A percentile compares a stretch with the other conserved stretches of the same genome.
phyloP scores from a whole-genome alignment of 2,329 filamentous ascomycete genomes.

The Cladophialophora bantiana region DNA sequence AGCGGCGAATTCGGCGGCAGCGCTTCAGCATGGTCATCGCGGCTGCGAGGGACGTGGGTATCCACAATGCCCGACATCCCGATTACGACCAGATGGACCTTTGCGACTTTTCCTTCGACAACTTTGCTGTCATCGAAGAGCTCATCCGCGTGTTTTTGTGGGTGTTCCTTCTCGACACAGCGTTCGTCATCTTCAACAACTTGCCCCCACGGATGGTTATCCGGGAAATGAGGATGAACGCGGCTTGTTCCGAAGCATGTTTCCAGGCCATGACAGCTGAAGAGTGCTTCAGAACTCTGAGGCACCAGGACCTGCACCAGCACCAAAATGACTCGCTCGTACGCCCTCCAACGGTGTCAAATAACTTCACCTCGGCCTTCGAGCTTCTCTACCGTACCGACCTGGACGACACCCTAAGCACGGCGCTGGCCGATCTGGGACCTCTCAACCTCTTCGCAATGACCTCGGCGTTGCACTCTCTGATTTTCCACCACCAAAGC shows the following conservation, averaged over 20 bases:
- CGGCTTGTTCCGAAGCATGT: constrained; percentile 47
- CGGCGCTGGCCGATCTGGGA: constrained; percentile 21
- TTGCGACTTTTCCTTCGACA: constrained; percentile 44
- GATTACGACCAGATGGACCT: constrained; percentile 36
- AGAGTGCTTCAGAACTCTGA: constrained; percentile 38
- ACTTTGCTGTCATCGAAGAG: constrained; percentile 47
- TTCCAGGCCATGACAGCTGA: constrained; percentile 48
- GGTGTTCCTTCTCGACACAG: constrained; percentile 50
- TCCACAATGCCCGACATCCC: constrained; percentile 40
- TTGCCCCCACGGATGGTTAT: constrained; percentile 51
- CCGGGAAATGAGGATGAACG: constrained; percentile 50
- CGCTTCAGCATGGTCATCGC: constrained; percentile 40
- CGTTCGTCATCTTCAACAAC: constrained; percentile 54
- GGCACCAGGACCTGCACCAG: not conserved
- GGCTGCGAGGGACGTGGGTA: constrained; percentile 46
- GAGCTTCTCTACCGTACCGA: not conserved
- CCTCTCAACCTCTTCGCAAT: constrained; percentile 43
- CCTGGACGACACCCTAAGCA: not conserved
- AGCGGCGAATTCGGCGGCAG: constrained; percentile 47
- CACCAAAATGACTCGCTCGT: not conserved
- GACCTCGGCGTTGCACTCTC: constrained; percentile 41
- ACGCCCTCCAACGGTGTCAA: constrained; percentile 31
- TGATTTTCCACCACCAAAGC: constrained; percentile 50
- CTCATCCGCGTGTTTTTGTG: constrained; percentile 47
- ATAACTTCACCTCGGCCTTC: constrained; percentile 36